A percentile compares a stretch with the other conserved stretches of the same genome.
Conservation (phyloP, 2,329 filamentous ascomycete species). For the Sclerotinia spermophila region DNA sequence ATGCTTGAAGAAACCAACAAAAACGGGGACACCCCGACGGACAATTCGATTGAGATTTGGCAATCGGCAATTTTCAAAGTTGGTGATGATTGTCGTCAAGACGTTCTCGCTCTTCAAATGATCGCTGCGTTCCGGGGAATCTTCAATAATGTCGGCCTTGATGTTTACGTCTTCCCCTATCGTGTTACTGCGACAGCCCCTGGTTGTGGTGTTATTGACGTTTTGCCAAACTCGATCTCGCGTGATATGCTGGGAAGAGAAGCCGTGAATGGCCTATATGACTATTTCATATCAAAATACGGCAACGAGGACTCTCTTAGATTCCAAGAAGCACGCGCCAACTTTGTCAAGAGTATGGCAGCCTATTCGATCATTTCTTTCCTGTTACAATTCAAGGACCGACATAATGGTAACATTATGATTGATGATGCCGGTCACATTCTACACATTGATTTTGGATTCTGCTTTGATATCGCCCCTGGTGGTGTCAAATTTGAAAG, state of each 20-base stretch:
- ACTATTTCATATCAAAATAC: slow-evolving; percentile 97
- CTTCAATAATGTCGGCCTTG: slow-evolving; percentile 89
- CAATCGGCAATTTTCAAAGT: slow-evolving; percentile 99
- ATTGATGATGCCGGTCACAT: slow-evolving; percentile 96
- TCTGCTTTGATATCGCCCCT: slow-evolving; percentile 98
- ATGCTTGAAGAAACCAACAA: slow-evolving; percentile 48
- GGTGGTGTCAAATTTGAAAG: slow-evolving; percentile 97
- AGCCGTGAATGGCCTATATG: slow-evolving; percentile 95
- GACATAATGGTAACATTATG: slow-evolving; percentile 99
- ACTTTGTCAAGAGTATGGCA: slow-evolving; percentile 99
- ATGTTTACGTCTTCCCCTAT: slow-evolving; percentile 96
- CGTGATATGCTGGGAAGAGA: slow-evolving; percentile 98
- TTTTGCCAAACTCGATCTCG: slow-evolving; percentile 94
- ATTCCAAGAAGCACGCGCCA: slow-evolving; percentile 92
- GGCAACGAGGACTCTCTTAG: slow-evolving; percentile 91
- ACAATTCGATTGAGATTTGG: slow-evolving; percentile 85
- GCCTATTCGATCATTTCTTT: slow-evolving; percentile 97
- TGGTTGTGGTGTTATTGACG: slow-evolving; percentile 96
- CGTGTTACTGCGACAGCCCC: slow-evolving; percentile 96
- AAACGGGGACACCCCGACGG: slow-evolving; percentile 36
- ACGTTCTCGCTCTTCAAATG: slow-evolving; percentile 94
- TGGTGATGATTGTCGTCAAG: slow-evolving; percentile 95
- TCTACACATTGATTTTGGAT: slow-evolving; percentile 97
- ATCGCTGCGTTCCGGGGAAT: slow-evolving; percentile 97
- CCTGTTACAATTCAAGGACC: slow-evolving; percentile 96